Conservation (phyloP, 2,329 filamentous ascomycete species). For the Blastomyces silverae region DNA sequence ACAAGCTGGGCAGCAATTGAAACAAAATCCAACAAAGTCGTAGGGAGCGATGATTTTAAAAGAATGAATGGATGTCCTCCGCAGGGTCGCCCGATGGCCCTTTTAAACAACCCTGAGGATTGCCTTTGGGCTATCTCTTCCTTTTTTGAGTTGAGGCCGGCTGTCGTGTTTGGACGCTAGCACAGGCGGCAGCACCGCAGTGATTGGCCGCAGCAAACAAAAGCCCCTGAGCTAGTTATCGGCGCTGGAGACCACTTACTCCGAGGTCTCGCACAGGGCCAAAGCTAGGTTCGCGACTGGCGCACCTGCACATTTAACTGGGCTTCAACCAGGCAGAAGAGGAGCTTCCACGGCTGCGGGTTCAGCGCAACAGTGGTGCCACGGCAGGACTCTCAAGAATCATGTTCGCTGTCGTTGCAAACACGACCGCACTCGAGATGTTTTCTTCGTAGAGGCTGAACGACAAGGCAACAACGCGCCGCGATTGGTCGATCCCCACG, state of each 20-base stretch:
- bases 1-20: not conserved
- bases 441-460: not conserved
- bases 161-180: not conserved
- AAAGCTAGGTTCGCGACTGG: no score
- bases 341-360: not conserved
- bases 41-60: not conserved
- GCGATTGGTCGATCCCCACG: not conserved
- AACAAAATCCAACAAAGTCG: not conserved
- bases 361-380: not conserved
- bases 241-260: not conserved
- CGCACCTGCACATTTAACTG: not conserved
- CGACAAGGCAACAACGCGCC: not conserved
- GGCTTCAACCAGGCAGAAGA: not conserved
- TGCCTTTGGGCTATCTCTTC: not conserved
- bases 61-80: not conserved
- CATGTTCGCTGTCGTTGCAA: not conserved
- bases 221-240: slow-evolving; percentile 5
- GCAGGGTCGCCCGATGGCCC: not conserved
- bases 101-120: not conserved
- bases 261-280: not conserved
- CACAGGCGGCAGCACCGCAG: slow-evolving; percentile 25
- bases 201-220: slow-evolving; percentile 23
- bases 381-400: not conserved
- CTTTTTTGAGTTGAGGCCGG: not conserved
- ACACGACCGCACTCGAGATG: not conserved